Percentiles rank a stretch among this genome's conserved stretches.
phyloP scores from a whole-genome alignment of 495 filamentous ascomycete genomes.

The Oidiodendron maius region DNA sequence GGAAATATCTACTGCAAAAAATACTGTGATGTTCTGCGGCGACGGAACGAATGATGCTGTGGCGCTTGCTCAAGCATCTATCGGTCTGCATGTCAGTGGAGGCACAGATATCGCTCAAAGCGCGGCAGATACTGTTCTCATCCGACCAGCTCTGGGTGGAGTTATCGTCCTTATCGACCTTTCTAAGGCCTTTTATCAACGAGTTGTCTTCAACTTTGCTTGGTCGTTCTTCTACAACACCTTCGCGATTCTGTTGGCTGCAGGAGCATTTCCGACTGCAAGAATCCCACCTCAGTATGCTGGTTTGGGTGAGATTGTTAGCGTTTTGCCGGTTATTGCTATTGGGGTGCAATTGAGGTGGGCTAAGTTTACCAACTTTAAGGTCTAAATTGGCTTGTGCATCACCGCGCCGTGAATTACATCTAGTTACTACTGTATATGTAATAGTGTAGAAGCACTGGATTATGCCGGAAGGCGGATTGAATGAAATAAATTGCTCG shows the following conservation, averaged over 20 bases:
- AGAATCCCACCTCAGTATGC: slow-evolving; percentile 70
- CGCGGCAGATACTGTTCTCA: slow-evolving; percentile 64
- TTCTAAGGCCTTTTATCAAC: slow-evolving; percentile 41
- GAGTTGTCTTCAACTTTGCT: slow-evolving; percentile 64
- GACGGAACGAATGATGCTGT: slow-evolving; percentile 80
- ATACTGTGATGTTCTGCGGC: slow-evolving; percentile 55
- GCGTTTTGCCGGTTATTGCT: slow-evolving; percentile 66
- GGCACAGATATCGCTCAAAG: slow-evolving; percentile 60
- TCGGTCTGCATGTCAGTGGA: slow-evolving; percentile 62
- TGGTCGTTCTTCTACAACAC: slow-evolving; percentile 74
- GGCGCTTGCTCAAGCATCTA: slow-evolving; percentile 62
- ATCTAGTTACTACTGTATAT: too few relatives aligned
- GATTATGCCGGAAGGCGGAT: too few relatives aligned
- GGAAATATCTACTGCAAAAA: not conserved
- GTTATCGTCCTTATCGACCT: slow-evolving; percentile 40
- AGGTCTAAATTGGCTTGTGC: too few relatives aligned
- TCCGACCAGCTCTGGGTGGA: not conserved
- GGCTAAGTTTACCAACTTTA: slow-evolving; percentile 12
- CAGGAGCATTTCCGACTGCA: slow-evolving; percentile 59
- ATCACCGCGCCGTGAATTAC: too few relatives aligned
- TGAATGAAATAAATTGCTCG: too few relatives aligned
- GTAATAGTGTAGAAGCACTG: too few relatives aligned
- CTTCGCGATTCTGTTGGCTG: slow-evolving; percentile 63
- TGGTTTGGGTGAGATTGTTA: slow-evolving; percentile 70
- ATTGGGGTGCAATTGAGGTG: slow-evolving; percentile 38